Conservation (phyloP, 2,329 filamentous ascomycete genomes). For the Conoideocrella luteorostrata region DNA sequence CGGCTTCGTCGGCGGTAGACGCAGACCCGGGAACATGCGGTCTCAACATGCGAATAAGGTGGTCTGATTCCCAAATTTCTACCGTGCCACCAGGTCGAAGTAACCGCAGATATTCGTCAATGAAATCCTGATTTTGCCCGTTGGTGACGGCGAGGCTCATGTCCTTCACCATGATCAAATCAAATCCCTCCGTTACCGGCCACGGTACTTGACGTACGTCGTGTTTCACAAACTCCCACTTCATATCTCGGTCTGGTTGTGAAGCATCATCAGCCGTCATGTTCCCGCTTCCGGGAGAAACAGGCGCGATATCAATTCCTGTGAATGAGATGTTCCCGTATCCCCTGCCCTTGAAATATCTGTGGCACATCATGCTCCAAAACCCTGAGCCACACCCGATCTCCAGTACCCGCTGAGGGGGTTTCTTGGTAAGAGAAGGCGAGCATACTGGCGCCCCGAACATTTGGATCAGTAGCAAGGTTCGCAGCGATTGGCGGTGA, state of each 20-base stretch:
- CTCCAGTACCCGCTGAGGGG: slow-evolving; percentile 75
- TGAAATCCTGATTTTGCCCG: slow-evolving; percentile 46
- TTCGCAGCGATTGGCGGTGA: slow-evolving; percentile 79
- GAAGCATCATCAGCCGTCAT: slow-evolving; percentile 27
- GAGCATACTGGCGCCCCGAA: slow-evolving; percentile 77
- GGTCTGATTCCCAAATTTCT: slow-evolving; percentile 87
- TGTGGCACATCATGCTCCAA: slow-evolving; percentile 85
- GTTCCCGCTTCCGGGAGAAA: slow-evolving; percentile 43
- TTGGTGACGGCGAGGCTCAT: slow-evolving; percentile 60
- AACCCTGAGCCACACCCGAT: slow-evolving; percentile 82
- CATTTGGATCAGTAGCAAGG: slow-evolving; percentile 72
- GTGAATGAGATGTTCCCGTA: slow-evolving; percentile 68
- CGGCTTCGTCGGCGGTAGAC: slow-evolving; percentile 30
- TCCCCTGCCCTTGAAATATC: slow-evolving; percentile 65
- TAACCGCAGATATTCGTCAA: slow-evolving; percentile 71
- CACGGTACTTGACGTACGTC: slow-evolving; percentile 70
- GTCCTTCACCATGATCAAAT: slow-evolving; percentile 85
- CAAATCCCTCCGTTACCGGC: slow-evolving; percentile 78
- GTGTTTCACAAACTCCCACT: slow-evolving; percentile 84
- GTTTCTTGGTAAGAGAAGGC: slow-evolving; percentile 56
- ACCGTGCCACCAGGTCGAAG: slow-evolving; percentile 71
- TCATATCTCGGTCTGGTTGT: slow-evolving; percentile 64
- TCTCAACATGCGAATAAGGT: slow-evolving; percentile 73
- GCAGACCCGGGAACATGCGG: slow-evolving; percentile 60
- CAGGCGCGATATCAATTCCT: slow-evolving; percentile 72